Percentiles rank a stretch among this genome's conserved stretches.
Evolutionary conservation across 1,139 yeast species (phyloP).

Genomic region (Hyphopichia pseudoburtonii): DNA sequence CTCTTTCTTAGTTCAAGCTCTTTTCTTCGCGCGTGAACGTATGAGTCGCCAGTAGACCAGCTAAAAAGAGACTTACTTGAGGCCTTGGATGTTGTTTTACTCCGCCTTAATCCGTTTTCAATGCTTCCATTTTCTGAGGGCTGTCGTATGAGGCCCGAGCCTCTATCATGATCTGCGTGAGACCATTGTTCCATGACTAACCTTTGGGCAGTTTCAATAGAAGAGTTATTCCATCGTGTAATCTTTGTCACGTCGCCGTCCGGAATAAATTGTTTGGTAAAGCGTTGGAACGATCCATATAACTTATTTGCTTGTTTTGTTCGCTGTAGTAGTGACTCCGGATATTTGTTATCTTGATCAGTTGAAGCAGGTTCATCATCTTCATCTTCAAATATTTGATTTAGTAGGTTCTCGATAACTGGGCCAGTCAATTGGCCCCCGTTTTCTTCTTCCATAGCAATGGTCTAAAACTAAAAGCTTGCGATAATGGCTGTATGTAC

Average conservation of each 20-base stretch:
- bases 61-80: constrained; percentile 38
- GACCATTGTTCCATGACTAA: constrained; percentile 31
- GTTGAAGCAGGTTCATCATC: neutral
- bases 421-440: too few species aligned
- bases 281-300: constrained; percentile 36
- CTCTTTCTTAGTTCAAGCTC: constrained; percentile 20
- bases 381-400: neutral
- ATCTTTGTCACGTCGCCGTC: constrained; percentile 14
- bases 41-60: constrained; percentile 48
- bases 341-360: constrained; percentile 17
- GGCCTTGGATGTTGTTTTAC: constrained; percentile 7
- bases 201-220: constrained; percentile 29
- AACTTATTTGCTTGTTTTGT: constrained; percentile 30
- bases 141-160: neutral
- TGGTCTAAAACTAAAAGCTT: too few species aligned
- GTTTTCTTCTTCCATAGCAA: too few species aligned
- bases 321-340: constrained; percentile 37
- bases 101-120: neutral
- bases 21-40: constrained; percentile 32
- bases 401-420: neutral
- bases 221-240: constrained; percentile 37
- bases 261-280: constrained; percentile 34
- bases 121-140: neutral
- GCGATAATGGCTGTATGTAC: too few species aligned
- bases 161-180: constrained; percentile 12